Conservation (phyloP, 345 rosid genomes). For the Hibiscus mutabilis region DNA sequence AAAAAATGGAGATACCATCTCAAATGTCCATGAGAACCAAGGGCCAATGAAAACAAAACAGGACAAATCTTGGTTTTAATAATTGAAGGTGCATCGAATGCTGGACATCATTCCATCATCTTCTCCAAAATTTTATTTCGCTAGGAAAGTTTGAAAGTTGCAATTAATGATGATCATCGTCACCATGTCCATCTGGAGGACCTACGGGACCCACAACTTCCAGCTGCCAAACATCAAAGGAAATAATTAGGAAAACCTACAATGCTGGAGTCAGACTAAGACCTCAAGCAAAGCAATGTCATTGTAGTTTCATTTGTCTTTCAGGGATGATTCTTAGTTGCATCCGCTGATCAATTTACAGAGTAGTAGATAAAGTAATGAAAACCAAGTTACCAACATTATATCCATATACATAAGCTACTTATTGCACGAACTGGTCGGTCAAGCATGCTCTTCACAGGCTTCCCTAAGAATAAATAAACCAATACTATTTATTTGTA, state of each 20-base stretch:
- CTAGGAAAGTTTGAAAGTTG: conserved; percentile 10
- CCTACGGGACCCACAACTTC: conserved; percentile 94
- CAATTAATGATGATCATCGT: conserved; percentile 48
- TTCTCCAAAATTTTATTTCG: conserved; percentile 24
- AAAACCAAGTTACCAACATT: background rate
- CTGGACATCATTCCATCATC: conserved; percentile 33
- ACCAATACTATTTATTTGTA: background rate
- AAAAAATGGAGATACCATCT: background rate
- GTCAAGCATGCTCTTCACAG: background rate
- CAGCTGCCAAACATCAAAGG: conserved; percentile 39
- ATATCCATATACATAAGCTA: background rate
- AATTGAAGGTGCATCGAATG: conserved; percentile 24
- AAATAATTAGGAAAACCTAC: conserved; percentile 10
- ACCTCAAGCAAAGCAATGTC: background rate
- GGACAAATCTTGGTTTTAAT: conserved; percentile 14
- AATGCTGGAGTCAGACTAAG: background rate
- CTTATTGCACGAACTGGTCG: background rate
- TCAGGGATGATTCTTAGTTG: background rate
- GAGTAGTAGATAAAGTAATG: background rate
- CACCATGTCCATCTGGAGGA: conserved; percentile 73
- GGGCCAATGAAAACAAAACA: conserved; percentile 27
- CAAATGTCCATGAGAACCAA: conserved; percentile 11
- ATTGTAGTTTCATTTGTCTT: background rate
- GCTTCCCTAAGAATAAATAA: conserved; percentile 2
- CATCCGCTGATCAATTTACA: background rate